Conservation (phyloP, 108 stramenopile genomes). For the Chaetoceros muelleri region DNA sequence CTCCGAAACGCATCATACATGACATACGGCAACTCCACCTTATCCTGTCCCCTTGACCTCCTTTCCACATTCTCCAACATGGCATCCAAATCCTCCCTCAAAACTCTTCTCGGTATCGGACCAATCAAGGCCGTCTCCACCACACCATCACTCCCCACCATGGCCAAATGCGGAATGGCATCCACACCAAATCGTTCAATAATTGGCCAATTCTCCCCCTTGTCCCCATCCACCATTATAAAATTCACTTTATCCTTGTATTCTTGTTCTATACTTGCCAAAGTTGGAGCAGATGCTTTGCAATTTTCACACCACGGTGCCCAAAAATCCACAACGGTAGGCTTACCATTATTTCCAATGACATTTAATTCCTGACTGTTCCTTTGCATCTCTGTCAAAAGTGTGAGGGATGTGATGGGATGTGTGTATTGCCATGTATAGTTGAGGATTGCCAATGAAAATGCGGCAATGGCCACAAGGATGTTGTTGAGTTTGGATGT, state of each 20-base stretch:
- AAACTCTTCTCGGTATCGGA: slow-evolving; percentile 49
- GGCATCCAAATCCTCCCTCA: slow-evolving; percentile 60
- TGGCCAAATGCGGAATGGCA: slow-evolving; percentile 73
- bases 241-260: slow-evolving; percentile 64
- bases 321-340: slow-evolving; percentile 80
- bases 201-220: slow-evolving; percentile 39
- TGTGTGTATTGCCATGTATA: slow-evolving; percentile 60
- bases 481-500: slow-evolving; percentile 40
- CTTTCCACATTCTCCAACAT: slow-evolving; percentile 31
- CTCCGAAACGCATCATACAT: slow-evolving; percentile 76
- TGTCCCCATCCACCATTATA: slow-evolving; percentile 63
- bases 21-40: slow-evolving; percentile 42
- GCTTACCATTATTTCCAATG: slow-evolving; percentile 62
- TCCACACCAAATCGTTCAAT: slow-evolving; percentile 72
- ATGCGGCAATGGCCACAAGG: slow-evolving; percentile 35
- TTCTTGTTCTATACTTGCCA: slow-evolving; percentile 46
- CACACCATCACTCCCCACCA: slow-evolving; percentile 50
- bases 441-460: slow-evolving; percentile 48
- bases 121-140: slow-evolving; percentile 83
- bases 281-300: slow-evolving; percentile 50
- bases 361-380: slow-evolving; percentile 30
- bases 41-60: slow-evolving; percentile 4
- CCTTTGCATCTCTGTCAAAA: slow-evolving; percentile 55
- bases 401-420: slow-evolving; percentile 50
- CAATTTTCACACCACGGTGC: slow-evolving; percentile 81